phyloP scores from a whole-genome alignment of 2,329 filamentous ascomycete genomes.

The Penicillium sp. region DNA sequence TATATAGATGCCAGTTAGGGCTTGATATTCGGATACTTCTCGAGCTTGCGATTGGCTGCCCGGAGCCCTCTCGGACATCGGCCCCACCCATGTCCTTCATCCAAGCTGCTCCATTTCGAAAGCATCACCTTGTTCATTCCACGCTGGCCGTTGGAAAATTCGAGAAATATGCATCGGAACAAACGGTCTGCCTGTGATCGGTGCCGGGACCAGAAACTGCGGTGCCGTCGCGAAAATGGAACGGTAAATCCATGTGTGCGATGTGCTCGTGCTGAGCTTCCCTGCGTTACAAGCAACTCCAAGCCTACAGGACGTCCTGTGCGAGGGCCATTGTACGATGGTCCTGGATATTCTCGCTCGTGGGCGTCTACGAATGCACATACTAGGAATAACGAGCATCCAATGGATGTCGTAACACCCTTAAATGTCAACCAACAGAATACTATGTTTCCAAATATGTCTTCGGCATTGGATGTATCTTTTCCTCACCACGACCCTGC shows the following conservation, averaged over 20 bases:
- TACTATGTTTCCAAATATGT: background rate
- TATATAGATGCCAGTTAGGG: constrained; percentile 3
- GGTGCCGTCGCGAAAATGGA: constrained; percentile 5
- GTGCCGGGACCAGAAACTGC: constrained; percentile 2
- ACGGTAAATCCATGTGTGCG: background rate
- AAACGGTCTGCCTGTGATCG: constrained; percentile 6
- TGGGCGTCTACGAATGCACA: background rate
- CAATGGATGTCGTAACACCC: background rate
- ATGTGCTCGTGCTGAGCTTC: constrained; percentile 1
- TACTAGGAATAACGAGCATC: background rate
- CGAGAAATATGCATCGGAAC: background rate
- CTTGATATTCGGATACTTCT: constrained; percentile 1
- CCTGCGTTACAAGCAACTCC: constrained; percentile 1
- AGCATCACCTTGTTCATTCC: background rate
- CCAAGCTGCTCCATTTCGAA: background rate
- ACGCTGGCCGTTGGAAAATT: background rate
- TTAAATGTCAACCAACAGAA: background rate
- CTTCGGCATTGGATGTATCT: background rate
- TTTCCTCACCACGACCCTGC: background rate
- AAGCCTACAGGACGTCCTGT: constrained; percentile 5
- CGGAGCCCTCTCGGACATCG: constrained; percentile 2
- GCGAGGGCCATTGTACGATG: background rate
- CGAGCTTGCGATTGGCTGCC: background rate
- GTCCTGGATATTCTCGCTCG: background rate
- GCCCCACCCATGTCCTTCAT: background rate